A percentile compares a stretch with the other conserved stretches of the same genome.
Evolutionary conservation across 202 grass and related monocot genomes (phyloP).

Genomic region (Zizania palustris): DNA sequence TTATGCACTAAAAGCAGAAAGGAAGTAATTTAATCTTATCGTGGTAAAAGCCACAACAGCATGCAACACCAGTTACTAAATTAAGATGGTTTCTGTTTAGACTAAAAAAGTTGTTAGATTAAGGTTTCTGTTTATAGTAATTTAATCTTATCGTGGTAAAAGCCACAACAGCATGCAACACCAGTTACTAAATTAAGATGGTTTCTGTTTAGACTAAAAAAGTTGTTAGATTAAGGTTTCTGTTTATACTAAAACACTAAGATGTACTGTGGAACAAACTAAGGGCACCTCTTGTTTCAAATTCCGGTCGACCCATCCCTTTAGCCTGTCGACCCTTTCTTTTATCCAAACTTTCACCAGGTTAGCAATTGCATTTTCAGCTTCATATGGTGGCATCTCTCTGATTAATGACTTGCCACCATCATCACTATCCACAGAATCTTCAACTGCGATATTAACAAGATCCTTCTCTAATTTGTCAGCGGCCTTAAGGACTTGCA

Average conservation of each 20-base stretch:
- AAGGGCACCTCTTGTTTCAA: constrained; percentile 88
- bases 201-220: constrained; percentile 24
- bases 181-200: constrained; percentile 23
- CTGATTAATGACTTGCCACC: constrained; percentile 94
- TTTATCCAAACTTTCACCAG: constrained; percentile 89
- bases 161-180: constrained; percentile 25
- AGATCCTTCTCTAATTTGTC: constrained; percentile 98
- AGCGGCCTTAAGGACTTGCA: constrained; percentile 90
- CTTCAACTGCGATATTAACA: constrained; percentile 94
- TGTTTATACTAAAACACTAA: too few species aligned
- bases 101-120: constrained; percentile 19
- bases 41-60: constrained; percentile 22
- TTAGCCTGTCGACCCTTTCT: constrained; percentile 75
- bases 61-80: constrained; percentile 17
- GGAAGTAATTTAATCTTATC: constrained; percentile 5
- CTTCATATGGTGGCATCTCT: constrained; percentile 98
- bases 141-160: neutral
- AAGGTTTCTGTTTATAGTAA: too few species aligned
- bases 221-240: too few species aligned
- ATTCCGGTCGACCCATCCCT: constrained; percentile 91
- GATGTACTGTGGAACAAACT: constrained; percentile 28
- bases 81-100: constrained; percentile 28
- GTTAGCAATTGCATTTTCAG: constrained; percentile 90
- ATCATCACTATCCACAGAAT: constrained; percentile 99
- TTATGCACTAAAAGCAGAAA: constrained; percentile 36